These are phyloP conservation scores for Elaeagnus macrophylla DNA, from an alignment of 306 rosid species.

Conservation along the genomic window DNA sequence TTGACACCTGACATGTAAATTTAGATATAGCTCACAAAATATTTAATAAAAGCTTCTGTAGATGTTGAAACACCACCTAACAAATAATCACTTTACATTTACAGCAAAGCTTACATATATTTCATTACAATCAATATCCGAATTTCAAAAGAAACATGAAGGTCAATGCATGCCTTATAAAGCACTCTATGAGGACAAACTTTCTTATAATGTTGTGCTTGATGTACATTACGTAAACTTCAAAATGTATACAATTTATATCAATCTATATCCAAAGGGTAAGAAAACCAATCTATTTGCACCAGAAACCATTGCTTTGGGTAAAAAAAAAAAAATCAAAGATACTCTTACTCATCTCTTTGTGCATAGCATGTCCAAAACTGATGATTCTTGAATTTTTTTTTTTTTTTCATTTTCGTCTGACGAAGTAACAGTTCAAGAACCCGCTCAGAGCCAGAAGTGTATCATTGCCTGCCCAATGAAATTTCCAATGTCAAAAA, in stretches of 20 bases:
- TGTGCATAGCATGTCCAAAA: conserved; percentile 16
- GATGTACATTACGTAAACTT: conserved; percentile 26
- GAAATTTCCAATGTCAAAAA: conserved; percentile 12
- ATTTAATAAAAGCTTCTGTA: too few species aligned
- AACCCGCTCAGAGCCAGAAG: conserved; percentile 64
- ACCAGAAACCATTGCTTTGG: conserved; percentile 13
- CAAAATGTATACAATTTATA: conserved; percentile 21
- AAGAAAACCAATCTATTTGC: conserved; percentile 15
- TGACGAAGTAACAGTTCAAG: conserved; percentile 18
- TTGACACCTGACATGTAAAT: too few species aligned
- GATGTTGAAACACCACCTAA: too few species aligned
- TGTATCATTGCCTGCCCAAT: conserved; percentile 83
- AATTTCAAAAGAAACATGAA: background rate
- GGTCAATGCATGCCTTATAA: conserved; percentile 15
- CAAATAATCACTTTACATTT: too few species aligned
- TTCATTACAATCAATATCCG: too few species aligned
- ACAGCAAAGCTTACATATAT: too few species aligned
- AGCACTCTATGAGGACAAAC: conserved; percentile 12
- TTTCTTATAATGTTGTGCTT: conserved; percentile 6
- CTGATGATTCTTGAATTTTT: conserved; percentile 18
- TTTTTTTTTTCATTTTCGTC: conserved; percentile 5
- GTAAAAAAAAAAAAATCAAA: conserved; percentile 2
- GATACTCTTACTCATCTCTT: conserved; percentile 11
- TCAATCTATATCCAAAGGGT: conserved; percentile 3
- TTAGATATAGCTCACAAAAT: too few species aligned